phyloP scores from a whole-genome alignment of 208 protist species.

The Polymyxa betae region DNA sequence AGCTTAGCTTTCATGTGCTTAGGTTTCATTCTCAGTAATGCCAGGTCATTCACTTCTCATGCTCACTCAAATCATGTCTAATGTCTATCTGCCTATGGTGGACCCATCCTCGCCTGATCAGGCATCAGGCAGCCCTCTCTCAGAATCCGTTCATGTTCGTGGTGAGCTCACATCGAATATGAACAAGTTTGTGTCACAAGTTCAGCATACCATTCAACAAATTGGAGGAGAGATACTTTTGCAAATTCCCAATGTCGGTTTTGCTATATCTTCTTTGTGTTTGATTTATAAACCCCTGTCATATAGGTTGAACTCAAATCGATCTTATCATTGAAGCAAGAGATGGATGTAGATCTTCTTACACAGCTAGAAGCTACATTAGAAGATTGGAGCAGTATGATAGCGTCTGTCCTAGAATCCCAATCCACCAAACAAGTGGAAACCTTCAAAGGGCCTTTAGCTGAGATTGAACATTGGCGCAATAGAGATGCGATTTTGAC shows the following conservation, averaged over 20 bases:
- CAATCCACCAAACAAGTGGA: constrained; percentile 57
- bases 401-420: constrained; percentile 57
- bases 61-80: constrained; percentile 20
- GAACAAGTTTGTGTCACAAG: constrained; percentile 61
- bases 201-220: constrained; percentile 66
- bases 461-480: constrained; percentile 96
- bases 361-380: constrained; percentile 63
- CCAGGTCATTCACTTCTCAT: background rate
- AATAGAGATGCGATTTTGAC: constrained; percentile 90
- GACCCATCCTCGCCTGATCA: background rate
- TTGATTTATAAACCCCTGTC: background rate
- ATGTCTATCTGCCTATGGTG: constrained; percentile 22
- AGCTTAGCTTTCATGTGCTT: background rate
- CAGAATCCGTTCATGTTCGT: background rate
- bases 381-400: constrained; percentile 65
- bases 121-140: background rate
- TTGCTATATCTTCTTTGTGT: background rate
- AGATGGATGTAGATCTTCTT: constrained; percentile 57
- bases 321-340: background rate
- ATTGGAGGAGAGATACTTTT: constrained; percentile 63
- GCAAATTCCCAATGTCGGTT: constrained; percentile 62
- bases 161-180: constrained; percentile 55
- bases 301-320: background rate
- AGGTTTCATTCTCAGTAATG: constrained; percentile 12
- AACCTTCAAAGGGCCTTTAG: constrained; percentile 80